phyloP scores from a whole-genome alignment of 2,329 filamentous ascomycete genomes.

The Leptographium lundbergii region DNA sequence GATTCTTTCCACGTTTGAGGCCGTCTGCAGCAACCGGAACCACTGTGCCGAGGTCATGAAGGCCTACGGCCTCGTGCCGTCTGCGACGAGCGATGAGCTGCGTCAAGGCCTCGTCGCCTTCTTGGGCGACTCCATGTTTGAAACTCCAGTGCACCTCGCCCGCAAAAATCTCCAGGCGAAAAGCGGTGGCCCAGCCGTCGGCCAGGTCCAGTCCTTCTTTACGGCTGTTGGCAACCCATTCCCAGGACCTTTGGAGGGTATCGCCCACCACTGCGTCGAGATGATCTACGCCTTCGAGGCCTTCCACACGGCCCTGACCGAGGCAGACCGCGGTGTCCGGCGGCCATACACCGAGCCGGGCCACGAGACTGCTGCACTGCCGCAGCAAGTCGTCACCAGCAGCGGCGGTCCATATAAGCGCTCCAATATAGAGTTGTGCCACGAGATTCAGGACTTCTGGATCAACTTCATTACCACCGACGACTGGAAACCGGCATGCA shows the following conservation, averaged over 20 bases:
- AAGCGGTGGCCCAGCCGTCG: neutral
- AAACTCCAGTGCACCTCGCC: neutral
- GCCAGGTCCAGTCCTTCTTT: conserved; percentile 3
- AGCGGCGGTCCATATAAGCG: neutral
- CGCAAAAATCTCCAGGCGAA: neutral
- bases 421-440: conserved; percentile 2
- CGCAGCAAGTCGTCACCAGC: neutral
- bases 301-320: neutral
- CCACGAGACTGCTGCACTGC: neutral
- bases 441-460: conserved; percentile 1
- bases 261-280: conserved; percentile 7
- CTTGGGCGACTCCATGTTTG: conserved; percentile 3
- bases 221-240: conserved; percentile 5
- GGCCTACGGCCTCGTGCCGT: neutral
- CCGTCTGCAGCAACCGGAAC: neutral
- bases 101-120: neutral
- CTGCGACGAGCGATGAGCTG: neutral
- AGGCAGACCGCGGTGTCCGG: conserved; percentile 13
- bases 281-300: conserved; percentile 5
- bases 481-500: neutral
- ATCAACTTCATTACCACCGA: conserved; percentile 1
- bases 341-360: neutral
- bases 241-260: neutral
- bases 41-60: neutral
- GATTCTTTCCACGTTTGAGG: neutral